phyloP scores from a whole-genome alignment of 1,284 basidiomycete genomes.

The Pseudozyma sp. region DNA sequence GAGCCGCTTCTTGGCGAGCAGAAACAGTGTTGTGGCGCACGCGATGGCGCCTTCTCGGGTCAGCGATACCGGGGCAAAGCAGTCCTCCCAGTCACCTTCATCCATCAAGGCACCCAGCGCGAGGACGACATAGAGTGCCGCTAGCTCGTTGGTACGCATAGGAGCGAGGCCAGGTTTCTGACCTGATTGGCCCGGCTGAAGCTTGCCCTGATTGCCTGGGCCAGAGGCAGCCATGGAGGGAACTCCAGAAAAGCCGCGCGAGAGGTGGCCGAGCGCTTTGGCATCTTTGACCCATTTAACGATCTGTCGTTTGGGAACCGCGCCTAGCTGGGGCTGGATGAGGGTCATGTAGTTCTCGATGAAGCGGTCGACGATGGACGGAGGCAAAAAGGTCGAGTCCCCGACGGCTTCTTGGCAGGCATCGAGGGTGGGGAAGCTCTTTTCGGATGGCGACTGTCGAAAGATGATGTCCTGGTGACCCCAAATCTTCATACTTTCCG shows the following conservation, averaged over 20 bases:
- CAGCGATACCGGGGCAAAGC: conserved; percentile 38
- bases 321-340: conserved; percentile 46
- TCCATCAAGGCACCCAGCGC: conserved; percentile 48
- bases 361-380: conserved; percentile 50
- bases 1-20: conserved; percentile 44
- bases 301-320: conserved; percentile 44
- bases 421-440: conserved; percentile 42
- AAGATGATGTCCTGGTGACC: conserved; percentile 53
- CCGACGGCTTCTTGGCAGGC: conserved; percentile 36
- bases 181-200: conserved; percentile 15
- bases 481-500: conserved; percentile 50
- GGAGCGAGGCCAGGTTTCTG: conserved; percentile 14
- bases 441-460: conserved; percentile 32
- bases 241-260: conserved; percentile 43
- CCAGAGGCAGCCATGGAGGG: conserved; percentile 32
- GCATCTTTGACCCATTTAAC: conserved; percentile 52
- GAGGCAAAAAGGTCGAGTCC: conserved; percentile 47
- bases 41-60: conserved; percentile 40
- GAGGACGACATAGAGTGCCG: conserved; percentile 44
- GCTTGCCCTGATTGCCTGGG: conserved; percentile 14
- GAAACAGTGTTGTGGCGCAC: conserved; percentile 43
- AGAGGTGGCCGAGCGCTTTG: conserved; percentile 41
- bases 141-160: conserved; percentile 49
- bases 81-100: conserved; percentile 49
- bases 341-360: conserved; percentile 51